A percentile compares a stretch with the other conserved stretches of the same genome.
These are phyloP conservation scores for Alternaria ethzedia DNA, from an alignment of 2,329 filamentous ascomycete species.

Conservation along the genomic window DNA sequence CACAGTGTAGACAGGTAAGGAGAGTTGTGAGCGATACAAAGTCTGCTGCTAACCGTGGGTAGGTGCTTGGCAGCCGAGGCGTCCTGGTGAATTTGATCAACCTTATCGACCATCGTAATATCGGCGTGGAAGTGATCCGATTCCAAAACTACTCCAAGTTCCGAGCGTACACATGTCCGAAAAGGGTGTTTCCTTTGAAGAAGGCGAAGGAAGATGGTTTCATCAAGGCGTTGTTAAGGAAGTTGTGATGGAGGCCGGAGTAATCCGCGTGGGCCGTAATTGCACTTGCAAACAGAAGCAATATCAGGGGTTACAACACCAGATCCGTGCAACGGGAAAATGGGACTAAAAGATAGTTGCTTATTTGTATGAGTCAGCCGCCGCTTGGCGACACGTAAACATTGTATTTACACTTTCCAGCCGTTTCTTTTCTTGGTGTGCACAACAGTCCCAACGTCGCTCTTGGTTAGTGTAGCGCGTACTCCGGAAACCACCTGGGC, in stretches of 20 bases:
- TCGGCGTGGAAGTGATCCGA: conserved; percentile 14
- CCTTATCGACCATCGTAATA: conserved; percentile 25
- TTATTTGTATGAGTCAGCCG: background rate
- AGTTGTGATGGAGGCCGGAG: background rate
- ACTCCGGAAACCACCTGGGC: background rate
- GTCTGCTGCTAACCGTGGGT: background rate
- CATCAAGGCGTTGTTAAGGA: conserved; percentile 25
- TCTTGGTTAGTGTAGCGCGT: background rate
- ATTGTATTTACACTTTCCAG: background rate
- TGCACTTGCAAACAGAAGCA: background rate
- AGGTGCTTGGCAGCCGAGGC: conserved; percentile 16
- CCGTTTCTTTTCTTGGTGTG: background rate
- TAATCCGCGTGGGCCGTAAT: background rate
- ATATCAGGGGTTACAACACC: background rate
- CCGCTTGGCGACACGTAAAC: background rate
- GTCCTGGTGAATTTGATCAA: conserved; percentile 29
- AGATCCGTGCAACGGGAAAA: background rate
- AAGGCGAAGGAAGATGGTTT: conserved; percentile 32
- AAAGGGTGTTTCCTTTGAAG: conserved; percentile 6
- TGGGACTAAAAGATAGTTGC: background rate
- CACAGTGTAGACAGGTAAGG: conserved; percentile 20
- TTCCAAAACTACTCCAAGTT: conserved; percentile 19
- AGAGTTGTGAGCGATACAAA: background rate
- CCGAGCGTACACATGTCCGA: conserved; percentile 12
- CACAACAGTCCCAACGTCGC: background rate